These are phyloP conservation scores for Rhodamnia rubescens DNA, from an alignment of 345 rosid species.

Conservation along the genomic window DNA sequence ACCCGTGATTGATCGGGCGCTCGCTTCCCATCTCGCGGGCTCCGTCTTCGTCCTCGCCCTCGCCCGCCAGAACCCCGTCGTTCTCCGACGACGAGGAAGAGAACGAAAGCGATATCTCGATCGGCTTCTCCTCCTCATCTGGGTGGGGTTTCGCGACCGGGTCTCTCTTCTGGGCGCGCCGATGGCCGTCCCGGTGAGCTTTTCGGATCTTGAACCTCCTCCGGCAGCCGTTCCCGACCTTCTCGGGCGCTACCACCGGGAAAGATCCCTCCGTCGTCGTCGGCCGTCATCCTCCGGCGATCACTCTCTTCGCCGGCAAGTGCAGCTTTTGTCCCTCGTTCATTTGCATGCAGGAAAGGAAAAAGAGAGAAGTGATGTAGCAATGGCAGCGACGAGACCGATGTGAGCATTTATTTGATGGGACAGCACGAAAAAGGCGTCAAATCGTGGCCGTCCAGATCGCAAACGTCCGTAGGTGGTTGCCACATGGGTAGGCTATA, in stretches of 20 bases:
- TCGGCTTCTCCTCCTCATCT: background rate
- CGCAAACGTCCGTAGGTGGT: background rate
- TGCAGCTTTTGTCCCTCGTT: background rate
- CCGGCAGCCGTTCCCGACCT: constrained; percentile 15
- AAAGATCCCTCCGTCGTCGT: constrained; percentile 3
- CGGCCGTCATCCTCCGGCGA: background rate
- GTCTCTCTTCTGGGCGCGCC: background rate
- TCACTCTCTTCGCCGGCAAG: background rate
- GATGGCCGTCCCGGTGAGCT: background rate
- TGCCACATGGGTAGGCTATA: constrained; percentile 30
- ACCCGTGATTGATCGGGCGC: constrained; percentile 11
- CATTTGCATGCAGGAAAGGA: constrained; percentile 13
- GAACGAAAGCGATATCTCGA: constrained; percentile 16
- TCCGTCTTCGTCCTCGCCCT: background rate
- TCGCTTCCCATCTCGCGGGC: background rate
- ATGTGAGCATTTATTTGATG: background rate
- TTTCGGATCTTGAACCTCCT: constrained; percentile 17
- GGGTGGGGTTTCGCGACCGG: constrained; percentile 1
- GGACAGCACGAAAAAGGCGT: background rate
- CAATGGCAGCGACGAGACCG: background rate
- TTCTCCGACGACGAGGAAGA: constrained; percentile 7
- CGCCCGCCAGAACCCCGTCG: background rate
- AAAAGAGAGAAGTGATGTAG: background rate
- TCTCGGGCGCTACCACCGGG: background rate
- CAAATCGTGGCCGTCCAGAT: constrained; percentile 10